Evolutionary conservation across 371 early-diverging fungal species (phyloP).

Genomic region (Rhizopus delemar): DNA sequence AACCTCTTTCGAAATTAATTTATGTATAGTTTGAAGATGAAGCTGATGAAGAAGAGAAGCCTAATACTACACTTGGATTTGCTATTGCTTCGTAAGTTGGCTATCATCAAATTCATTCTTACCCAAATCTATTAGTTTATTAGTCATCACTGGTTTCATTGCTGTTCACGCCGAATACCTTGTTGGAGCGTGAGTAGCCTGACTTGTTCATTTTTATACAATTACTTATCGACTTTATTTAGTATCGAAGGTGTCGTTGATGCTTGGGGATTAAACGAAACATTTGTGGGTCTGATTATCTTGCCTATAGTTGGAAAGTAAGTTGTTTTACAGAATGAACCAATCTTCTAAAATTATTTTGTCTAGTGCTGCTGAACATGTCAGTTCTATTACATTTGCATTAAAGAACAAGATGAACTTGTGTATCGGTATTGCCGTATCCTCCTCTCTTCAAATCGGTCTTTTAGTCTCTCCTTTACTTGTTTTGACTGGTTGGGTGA

Average conservation of each 20-base stretch:
- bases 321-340: slow-evolving; percentile 9
- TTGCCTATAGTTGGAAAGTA: slow-evolving; percentile 81
- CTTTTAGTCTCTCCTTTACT: slow-evolving; percentile 84
- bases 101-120: no score
- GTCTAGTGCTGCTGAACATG: slow-evolving; percentile 60
- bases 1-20: neutral
- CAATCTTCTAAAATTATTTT: neutral
- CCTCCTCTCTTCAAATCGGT: slow-evolving; percentile 87
- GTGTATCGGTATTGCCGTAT: slow-evolving; percentile 82
- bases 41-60: slow-evolving; percentile 52
- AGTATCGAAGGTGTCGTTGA: slow-evolving; percentile 78
- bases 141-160: slow-evolving; percentile 58
- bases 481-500: slow-evolving; percentile 87
- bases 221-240: neutral
- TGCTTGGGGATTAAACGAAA: slow-evolving; percentile 62
- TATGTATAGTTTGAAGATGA: slow-evolving; percentile 47
- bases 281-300: slow-evolving; percentile 87
- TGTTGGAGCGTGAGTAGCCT: slow-evolving; percentile 58
- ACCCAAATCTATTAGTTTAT: slow-evolving; percentile 28
- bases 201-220: neutral
- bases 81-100: slow-evolving; percentile 29
- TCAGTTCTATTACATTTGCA: slow-evolving; percentile 81
- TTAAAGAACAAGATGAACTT: slow-evolving; percentile 90
- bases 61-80: slow-evolving; percentile 52
- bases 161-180: slow-evolving; percentile 82